Evolutionary conservation across 208 protist species (phyloP), one percentile per base, ranked within the genome.

Genomic region (Balamuthia mandrillaris): DNA sequence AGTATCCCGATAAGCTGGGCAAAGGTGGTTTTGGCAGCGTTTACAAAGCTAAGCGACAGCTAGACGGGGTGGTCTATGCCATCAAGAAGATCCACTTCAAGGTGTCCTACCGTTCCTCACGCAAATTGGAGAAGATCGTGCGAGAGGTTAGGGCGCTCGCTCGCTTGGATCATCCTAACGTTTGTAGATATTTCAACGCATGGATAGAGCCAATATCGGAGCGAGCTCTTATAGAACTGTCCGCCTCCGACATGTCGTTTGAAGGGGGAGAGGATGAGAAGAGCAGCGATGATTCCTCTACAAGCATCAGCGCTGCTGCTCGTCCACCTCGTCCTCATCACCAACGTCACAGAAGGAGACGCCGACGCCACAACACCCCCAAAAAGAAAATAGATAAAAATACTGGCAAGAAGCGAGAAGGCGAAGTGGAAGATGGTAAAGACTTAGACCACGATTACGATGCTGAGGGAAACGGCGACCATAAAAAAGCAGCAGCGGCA

Each of bases 181-280:
- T 72, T 27, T 72, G 63, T 72, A 72, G 63, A 72, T 72, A 72
- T 27, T 72, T 49, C 31, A 72, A 72, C 31, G 63, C 63, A 41
- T 72, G 63, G 63, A 72, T 72, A 24, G 63, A 72, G 21, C 63
- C 63, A 10, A 72, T 72, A 35, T 41, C 42, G 37, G 35, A 35
- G 14, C 37, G 33, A 7, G 63, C 42, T 3, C 35, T 72, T 14
- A 24, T 49, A 41, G 63, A 72, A 27, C 42, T 72, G 63, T n/a
- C n/a, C n/a, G n/a, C n/a, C n/a, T n/a, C n/a, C n/a, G n/a, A 54
- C 47, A 54, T n/a, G 47, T 54, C 33, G 54, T 35, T 9, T 24
- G 33, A 63, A 12, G 54, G n/a, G 24, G 10, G 9, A 5, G 54
- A 24, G 9, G 24, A 42, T 2, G 37, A 27, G 4, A 41, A 72